Conservation (phyloP, 495 filamentous ascomycete genomes). For the Penicillium daleae region DNA sequence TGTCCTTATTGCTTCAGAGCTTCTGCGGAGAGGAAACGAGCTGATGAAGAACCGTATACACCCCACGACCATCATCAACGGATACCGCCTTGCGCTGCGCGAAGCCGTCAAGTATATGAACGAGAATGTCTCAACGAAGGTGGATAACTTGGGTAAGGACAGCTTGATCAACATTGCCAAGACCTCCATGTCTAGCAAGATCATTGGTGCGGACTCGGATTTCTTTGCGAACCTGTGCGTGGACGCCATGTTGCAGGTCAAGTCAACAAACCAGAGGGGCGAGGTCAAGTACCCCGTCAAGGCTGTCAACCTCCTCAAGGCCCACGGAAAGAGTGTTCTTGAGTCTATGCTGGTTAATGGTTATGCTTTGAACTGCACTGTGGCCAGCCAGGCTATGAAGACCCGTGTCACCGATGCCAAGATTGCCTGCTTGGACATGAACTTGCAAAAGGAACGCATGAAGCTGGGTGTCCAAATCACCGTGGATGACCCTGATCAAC, state of each 20-base stretch:
- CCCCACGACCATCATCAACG: slow-evolving; percentile 98
- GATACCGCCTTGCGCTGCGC: slow-evolving; percentile 91
- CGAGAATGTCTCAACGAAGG: slow-evolving; percentile 94
- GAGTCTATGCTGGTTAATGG: slow-evolving; percentile 94
- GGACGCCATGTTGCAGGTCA: slow-evolving; percentile 94
- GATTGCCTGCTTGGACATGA: slow-evolving; percentile 97
- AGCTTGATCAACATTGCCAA: slow-evolving; percentile 93
- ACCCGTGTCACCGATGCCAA: slow-evolving; percentile 92
- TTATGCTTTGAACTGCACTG: slow-evolving; percentile 98
- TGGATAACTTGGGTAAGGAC: slow-evolving; percentile 86
- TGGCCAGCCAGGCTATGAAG: slow-evolving; percentile 97
- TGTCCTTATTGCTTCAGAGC: slow-evolving; percentile 94
- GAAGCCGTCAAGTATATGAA: slow-evolving; percentile 99
- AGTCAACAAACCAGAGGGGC: slow-evolving; percentile 83
- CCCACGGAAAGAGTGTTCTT: slow-evolving; percentile 87
- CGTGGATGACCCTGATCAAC: slow-evolving; percentile 92
- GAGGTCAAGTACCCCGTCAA: slow-evolving; percentile 98
- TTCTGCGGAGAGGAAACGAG: slow-evolving; percentile 92
- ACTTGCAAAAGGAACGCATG: slow-evolving; percentile 98
- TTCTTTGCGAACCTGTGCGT: slow-evolving; percentile 98
- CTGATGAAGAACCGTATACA: slow-evolving; percentile 99
- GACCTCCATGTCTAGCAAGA: slow-evolving; percentile 99
- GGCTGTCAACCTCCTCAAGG: slow-evolving; percentile 98
- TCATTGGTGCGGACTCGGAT: slow-evolving; percentile 93
- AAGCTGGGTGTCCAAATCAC: slow-evolving; percentile 98